Percentiles rank a stretch among this genome's conserved stretches.
Conservation (phyloP, 495 filamentous ascomycete genomes). For the Podospora didyma region DNA sequence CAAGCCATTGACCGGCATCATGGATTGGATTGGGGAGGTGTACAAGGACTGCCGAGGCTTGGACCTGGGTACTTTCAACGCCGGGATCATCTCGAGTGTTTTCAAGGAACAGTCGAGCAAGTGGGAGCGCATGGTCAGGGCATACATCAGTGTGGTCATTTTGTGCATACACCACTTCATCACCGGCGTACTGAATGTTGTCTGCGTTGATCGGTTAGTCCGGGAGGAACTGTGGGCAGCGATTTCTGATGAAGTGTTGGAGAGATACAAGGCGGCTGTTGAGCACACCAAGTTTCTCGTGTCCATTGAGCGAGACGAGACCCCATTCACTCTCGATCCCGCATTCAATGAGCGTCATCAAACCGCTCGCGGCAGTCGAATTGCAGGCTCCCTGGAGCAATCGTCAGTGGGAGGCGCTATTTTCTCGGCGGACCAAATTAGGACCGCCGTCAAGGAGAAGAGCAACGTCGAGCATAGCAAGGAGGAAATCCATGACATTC, state of each 20-base stretch:
- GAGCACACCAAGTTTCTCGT: slow-evolving; percentile 44
- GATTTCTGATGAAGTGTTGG: slow-evolving; percentile 37
- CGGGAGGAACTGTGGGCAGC: slow-evolving; percentile 32
- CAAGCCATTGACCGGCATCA: slow-evolving; percentile 6
- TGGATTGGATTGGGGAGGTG: slow-evolving; percentile 16
- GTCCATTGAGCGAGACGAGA: slow-evolving; percentile 41
- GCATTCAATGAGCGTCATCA: slow-evolving; percentile 18
- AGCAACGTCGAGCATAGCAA: slow-evolving; percentile 45
- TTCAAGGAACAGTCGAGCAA: slow-evolving; percentile 54
- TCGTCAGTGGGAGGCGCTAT: background rate
- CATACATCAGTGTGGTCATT: slow-evolving; percentile 47
- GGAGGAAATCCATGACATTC: slow-evolving; percentile 54
- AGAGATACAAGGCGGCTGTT: slow-evolving; percentile 39
- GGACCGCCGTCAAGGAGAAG: slow-evolving; percentile 25
- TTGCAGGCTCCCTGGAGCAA: background rate
- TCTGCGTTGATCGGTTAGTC: slow-evolving; percentile 32
- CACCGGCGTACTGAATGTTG: slow-evolving; percentile 21
- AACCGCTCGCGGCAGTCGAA: background rate
- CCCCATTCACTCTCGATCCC: slow-evolving; percentile 51
- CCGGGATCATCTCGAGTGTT: slow-evolving; percentile 36
- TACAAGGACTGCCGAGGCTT: slow-evolving; percentile 23
- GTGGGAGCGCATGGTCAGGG: slow-evolving; percentile 45
- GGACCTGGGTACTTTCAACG: slow-evolving; percentile 24
- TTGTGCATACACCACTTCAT: slow-evolving; percentile 48
- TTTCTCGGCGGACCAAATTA: slow-evolving; percentile 5